Evolutionary conservation across 371 early-diverging fungal genomes (phyloP).

Genomic region (Chytridium lagenaria): DNA sequence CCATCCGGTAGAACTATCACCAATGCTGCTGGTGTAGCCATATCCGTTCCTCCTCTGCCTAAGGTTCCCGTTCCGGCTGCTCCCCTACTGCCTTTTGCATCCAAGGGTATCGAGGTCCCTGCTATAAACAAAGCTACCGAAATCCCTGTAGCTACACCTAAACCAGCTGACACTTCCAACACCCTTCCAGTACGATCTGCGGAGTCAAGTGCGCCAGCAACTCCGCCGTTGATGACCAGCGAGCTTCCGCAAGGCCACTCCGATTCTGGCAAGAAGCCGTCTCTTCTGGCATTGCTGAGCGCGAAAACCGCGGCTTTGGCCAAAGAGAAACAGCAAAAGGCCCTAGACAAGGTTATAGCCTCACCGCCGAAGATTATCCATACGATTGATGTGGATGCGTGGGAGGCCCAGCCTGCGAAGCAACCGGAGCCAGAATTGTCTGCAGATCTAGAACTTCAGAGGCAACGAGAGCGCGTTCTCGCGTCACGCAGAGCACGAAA

Average conservation of each 20-base stretch:
- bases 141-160: too few species aligned
- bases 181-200: too few species aligned
- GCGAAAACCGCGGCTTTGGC: not conserved
- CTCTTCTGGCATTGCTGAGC: not conserved
- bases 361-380: not conserved
- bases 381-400: not conserved
- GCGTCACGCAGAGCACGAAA: not conserved
- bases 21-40: not conserved
- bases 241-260: not conserved
- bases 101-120: too few species aligned
- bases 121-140: too few species aligned
- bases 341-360: not conserved
- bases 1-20: not conserved
- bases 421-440: not conserved
- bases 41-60: too few species aligned
- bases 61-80: too few species aligned
- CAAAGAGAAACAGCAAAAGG: constrained; percentile 1
- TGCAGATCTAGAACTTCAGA: not conserved
- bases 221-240: too few species aligned
- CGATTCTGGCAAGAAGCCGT: not conserved
- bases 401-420: not conserved
- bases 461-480: not conserved
- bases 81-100: too few species aligned
- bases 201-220: too few species aligned
- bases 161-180: too few species aligned